A percentile compares a stretch with the other conserved stretches of the same genome.
Evolutionary conservation across 2,329 filamentous ascomycete genomes (phyloP).

Genomic region (Trichophyton schoenleinii): DNA sequence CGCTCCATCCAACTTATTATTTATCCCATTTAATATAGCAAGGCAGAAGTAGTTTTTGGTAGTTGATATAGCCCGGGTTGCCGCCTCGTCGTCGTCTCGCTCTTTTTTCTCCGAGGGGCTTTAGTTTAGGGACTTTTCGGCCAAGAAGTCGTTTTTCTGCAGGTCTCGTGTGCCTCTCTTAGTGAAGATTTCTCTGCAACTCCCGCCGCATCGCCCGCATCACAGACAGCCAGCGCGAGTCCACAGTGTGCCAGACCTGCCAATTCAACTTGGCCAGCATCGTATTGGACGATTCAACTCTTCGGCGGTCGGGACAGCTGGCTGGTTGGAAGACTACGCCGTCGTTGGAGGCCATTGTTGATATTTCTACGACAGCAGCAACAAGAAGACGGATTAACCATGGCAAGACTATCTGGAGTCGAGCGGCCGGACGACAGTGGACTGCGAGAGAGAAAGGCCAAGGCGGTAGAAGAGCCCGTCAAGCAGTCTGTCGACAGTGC

Average conservation of each 20-base stretch:
- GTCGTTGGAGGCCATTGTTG: neutral
- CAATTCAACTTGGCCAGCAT: conserved; percentile 9
- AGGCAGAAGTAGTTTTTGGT: too few relatives aligned
- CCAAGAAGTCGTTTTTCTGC: too few relatives aligned
- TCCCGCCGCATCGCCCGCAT: neutral
- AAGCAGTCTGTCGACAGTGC: conserved; percentile 28
- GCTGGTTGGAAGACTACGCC: neutral
- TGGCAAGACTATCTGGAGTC: neutral
- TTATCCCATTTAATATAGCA: too few relatives aligned
- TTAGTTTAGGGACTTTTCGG: too few relatives aligned
- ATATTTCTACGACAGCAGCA: neutral
- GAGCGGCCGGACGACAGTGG: conserved; percentile 21
- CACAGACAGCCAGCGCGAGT: neutral
- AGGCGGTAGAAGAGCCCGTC: conserved; percentile 28
- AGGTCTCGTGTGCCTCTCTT: neutral
- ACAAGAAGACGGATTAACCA: neutral
- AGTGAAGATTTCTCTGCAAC: neutral
- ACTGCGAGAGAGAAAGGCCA: conserved; percentile 37
- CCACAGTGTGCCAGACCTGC: neutral
- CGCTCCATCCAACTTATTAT: too few relatives aligned
- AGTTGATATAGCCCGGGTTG: too few relatives aligned
- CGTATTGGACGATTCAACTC: neutral
- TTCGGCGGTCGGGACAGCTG: neutral
- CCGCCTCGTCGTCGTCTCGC: too few relatives aligned
- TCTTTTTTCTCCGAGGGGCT: too few relatives aligned